A percentile compares a stretch with the other conserved stretches of the same genome.
Conservation (phyloP, 78 protist genomes). For the Abeoforma whisleri region DNA sequence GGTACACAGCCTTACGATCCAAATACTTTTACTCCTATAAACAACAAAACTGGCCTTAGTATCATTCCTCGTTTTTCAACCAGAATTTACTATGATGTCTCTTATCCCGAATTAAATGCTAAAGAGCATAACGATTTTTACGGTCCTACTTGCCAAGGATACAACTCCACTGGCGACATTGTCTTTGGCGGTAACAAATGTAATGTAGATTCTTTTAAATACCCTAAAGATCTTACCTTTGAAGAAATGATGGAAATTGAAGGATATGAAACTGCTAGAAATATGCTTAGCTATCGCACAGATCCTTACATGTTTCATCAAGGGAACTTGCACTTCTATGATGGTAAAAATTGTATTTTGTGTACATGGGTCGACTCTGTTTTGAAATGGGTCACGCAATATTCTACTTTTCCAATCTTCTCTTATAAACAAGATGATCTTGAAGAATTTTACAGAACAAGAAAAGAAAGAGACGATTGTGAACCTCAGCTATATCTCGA, state of each 20-base stretch:
- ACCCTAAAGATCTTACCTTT: neutral
- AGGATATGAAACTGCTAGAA: neutral
- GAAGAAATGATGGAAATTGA: slow-evolving; percentile 29
- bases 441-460: neutral
- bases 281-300: neutral
- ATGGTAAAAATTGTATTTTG: neutral
- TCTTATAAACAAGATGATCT: slow-evolving; percentile 31
- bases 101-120: neutral
- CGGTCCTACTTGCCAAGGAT: slow-evolving; percentile 5
- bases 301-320: slow-evolving; percentile 40
- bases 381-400: neutral
- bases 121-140: neutral
- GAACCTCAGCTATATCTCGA: neutral
- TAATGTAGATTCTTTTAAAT: neutral
- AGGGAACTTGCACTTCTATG: neutral
- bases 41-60: neutral
- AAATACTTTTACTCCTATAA: neutral
- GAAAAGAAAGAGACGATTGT: slow-evolving; percentile 14
- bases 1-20: neutral
- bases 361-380: slow-evolving; percentile 12
- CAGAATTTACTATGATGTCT: slow-evolving; percentile 26
- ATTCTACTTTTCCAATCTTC: slow-evolving; percentile 4
- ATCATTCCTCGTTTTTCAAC: slow-evolving; percentile 19
- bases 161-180: neutral
- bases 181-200: neutral